phyloP scores from a whole-genome alignment of 768 basidiomycete genomes.

The Tulasnella sp. region DNA sequence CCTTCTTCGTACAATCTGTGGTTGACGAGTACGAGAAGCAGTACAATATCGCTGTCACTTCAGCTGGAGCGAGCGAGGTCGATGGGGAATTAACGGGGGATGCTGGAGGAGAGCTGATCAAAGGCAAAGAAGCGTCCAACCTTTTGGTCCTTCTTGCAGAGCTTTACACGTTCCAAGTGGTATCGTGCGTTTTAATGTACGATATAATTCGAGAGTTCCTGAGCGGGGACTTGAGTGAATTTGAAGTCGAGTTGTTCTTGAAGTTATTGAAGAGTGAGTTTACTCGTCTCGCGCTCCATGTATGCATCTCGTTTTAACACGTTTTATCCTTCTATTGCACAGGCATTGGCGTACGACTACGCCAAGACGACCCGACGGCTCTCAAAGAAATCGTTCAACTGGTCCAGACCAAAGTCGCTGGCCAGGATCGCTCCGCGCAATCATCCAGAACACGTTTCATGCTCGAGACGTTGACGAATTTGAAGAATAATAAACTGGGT shows the following conservation, averaged over 20 bases:
- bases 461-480: conserved; percentile 84
- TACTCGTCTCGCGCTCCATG: background rate
- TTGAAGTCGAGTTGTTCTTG: conserved; percentile 76
- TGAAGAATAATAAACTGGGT: conserved; percentile 78
- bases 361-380: conserved; percentile 85
- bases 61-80: background rate
- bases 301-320: background rate
- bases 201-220: conserved; percentile 78
- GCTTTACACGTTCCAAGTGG: conserved; percentile 92
- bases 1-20: conserved; percentile 69
- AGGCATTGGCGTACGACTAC: conserved; percentile 90
- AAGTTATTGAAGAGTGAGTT: conserved; percentile 72
- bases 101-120: conserved; percentile 29
- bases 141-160: conserved; percentile 81
- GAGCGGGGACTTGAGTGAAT: conserved; percentile 56
- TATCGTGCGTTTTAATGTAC: conserved; percentile 82
- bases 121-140: conserved; percentile 87
- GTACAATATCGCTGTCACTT: conserved; percentile 30
- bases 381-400: conserved; percentile 84
- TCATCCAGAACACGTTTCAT: conserved; percentile 92
- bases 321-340: background rate
- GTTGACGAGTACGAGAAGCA: conserved; percentile 60
- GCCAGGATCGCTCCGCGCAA: conserved; percentile 31
- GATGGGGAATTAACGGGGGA: conserved; percentile 24
- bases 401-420: conserved; percentile 63